Conservation (phyloP, 495 filamentous ascomycete species). For the Pseudevernia furfuracea region DNA sequence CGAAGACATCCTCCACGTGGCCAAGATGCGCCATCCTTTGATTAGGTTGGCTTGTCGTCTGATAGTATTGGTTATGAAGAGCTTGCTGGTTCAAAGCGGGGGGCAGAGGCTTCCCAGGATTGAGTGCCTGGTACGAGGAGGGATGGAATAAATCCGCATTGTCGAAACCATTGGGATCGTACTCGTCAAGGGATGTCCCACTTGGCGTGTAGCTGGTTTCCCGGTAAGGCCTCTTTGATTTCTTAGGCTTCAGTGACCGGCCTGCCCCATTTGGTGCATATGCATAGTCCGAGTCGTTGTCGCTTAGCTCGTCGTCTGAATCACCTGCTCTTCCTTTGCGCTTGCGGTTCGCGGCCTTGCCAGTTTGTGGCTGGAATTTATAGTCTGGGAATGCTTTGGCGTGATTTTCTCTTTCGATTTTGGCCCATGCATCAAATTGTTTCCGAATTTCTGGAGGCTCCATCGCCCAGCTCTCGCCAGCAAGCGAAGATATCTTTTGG, state of each 20-base stretch:
- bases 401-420: constrained; percentile 79
- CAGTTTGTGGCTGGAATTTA: constrained; percentile 87
- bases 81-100: constrained; percentile 45
- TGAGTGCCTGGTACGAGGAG: constrained; percentile 54
- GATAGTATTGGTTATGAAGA: constrained; percentile 53
- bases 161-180: constrained; percentile 18
- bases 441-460: constrained; percentile 63
- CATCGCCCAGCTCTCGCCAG: constrained; percentile 77
- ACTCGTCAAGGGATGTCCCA: constrained; percentile 21
- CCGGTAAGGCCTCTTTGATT: constrained; percentile 16
- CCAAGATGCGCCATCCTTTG: constrained; percentile 33
- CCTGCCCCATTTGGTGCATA: constrained; percentile 29
- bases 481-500: constrained; percentile 79
- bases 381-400: constrained; percentile 81
- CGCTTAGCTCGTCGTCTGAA: constrained; percentile 35
- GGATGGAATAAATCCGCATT: constrained; percentile 27
- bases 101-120: constrained; percentile 54
- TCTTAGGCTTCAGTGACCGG: constrained; percentile 28
- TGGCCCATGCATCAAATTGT: constrained; percentile 76
- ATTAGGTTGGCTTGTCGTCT: constrained; percentile 43
- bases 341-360: constrained; percentile 43
- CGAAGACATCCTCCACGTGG: constrained; percentile 44
- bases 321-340: constrained; percentile 40
- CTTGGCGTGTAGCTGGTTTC: constrained; percentile 24
- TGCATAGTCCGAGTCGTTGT: constrained; percentile 33